Percentiles rank a stretch among this genome's conserved stretches.
These are phyloP conservation scores for Ustulina deusta DNA, from an alignment of 2,329 filamentous ascomycete genomes.

Conservation along the genomic window DNA sequence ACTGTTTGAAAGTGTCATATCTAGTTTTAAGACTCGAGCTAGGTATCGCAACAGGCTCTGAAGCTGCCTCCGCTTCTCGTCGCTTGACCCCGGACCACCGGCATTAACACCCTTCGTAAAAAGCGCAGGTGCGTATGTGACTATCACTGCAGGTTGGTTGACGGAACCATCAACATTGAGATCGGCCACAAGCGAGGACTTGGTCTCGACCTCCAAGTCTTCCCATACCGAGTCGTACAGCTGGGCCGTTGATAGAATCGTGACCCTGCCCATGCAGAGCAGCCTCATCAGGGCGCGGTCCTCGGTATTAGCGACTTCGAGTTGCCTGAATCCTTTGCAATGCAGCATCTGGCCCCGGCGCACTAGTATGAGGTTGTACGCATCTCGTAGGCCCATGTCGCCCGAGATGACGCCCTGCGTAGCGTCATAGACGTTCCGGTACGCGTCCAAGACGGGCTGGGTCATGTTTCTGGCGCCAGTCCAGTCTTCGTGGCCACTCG, in stretches of 20 bases:
- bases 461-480: slow-evolving; percentile 50
- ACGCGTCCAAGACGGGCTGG: slow-evolving; percentile 51
- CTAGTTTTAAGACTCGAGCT: slow-evolving; percentile 42
- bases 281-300: slow-evolving; percentile 53
- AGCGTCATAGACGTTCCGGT: slow-evolving; percentile 49
- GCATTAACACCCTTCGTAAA: slow-evolving; percentile 49
- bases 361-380: slow-evolving; percentile 52
- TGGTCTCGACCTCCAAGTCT: slow-evolving; percentile 39
- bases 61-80: slow-evolving; percentile 43
- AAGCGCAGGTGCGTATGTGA: slow-evolving; percentile 55
- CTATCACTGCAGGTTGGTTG: slow-evolving; percentile 52
- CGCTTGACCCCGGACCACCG: slow-evolving; percentile 36
- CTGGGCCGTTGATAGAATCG: slow-evolving; percentile 47
- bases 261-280: slow-evolving; percentile 54
- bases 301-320: slow-evolving; percentile 44
- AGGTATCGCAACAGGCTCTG: slow-evolving; percentile 49
- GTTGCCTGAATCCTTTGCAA: slow-evolving; percentile 46
- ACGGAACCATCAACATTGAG: slow-evolving; percentile 53
- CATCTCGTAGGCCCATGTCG: slow-evolving; percentile 43
- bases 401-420: slow-evolving; percentile 48
- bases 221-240: slow-evolving; percentile 49
- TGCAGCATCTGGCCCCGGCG: slow-evolving; percentile 48
- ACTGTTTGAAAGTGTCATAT: not conserved
- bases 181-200: slow-evolving; percentile 45
- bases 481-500: slow-evolving; percentile 52